A percentile compares a stretch with the other conserved stretches of the same genome.
These are phyloP conservation scores for Cladosporium cucumerinum DNA, from an alignment of 2,329 filamentous ascomycete genomes.

Conservation along the genomic window DNA sequence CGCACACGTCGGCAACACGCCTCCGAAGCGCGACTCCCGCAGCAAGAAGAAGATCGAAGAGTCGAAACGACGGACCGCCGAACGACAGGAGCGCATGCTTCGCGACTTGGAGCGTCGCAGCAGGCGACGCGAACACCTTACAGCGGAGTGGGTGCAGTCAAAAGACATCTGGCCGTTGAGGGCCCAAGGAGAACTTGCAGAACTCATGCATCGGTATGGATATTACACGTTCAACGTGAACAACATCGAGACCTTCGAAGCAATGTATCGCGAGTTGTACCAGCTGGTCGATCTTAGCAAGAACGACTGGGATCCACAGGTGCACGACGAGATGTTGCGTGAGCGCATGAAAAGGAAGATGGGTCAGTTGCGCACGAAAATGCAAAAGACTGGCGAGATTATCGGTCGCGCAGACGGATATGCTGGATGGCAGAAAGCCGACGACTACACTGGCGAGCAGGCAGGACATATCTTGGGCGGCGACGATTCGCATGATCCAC, in stretches of 20 bases:
- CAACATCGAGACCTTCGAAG: conserved; percentile 33
- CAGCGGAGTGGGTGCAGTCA: conserved; percentile 37
- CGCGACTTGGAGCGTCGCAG: conserved; percentile 36
- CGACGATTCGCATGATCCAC: conserved; percentile 1
- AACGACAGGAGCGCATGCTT: conserved; percentile 37
- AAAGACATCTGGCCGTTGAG: conserved; percentile 38
- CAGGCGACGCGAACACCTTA: conserved; percentile 36
- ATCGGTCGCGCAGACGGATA: conserved; percentile 32
- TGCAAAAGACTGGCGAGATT: conserved; percentile 39
- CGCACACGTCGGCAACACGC: conserved; percentile 12
- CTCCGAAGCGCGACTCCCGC: conserved; percentile 34
- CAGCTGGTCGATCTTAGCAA: conserved; percentile 34
- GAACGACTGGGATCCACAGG: conserved; percentile 33
- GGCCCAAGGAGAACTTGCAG: conserved; percentile 34
- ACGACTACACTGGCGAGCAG: conserved; percentile 33
- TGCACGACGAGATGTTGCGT: conserved; percentile 37
- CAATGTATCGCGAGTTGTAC: conserved; percentile 36
- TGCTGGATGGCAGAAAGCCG: conserved; percentile 32
- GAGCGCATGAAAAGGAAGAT: conserved; percentile 39
- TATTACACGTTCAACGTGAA: conserved; percentile 34
- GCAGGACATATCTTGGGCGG: conserved; percentile 24
- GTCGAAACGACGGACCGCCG: conserved; percentile 35
- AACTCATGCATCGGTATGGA: conserved; percentile 37
- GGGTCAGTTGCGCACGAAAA: conserved; percentile 37
- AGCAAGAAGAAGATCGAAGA: conserved; percentile 40